Base-by-base conservation (phyloP, 2,329 filamentous ascomycete genomes). In the Cordyceps tenuipes region DNA sequence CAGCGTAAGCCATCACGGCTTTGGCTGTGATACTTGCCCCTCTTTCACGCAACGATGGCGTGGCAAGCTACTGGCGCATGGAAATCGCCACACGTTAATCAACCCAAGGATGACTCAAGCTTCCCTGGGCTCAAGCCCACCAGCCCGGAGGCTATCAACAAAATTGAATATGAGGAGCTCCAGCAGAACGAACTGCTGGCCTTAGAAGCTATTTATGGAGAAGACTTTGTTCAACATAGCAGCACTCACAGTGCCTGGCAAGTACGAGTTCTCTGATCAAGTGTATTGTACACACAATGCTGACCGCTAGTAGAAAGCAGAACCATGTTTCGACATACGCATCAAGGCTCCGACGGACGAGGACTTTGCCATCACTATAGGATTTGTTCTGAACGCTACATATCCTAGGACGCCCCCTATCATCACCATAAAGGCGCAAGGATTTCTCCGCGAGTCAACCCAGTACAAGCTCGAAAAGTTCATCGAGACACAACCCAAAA, bases 131-230 rank as follows among this genome's bases (percentile, higher is more conserved):
- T 82, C 64, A 76, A 75, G 65, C 72, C 75, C 64, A 68, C 71
- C 61, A 74, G 74, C 66, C 70, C 75, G 62, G 71, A 77, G 61
- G 66, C 74, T 52, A 69, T 70, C 48, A 69, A 74, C 55, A 82
- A 77, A 66, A 81, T 81, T 17, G 77, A 91, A 69, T 96, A 97
- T 75, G 84, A 86, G 64, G 88, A 95, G 74, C 85, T 89, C 39
- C 94, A 97, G 75, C 81, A 88, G 68, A 89, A 96, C 70, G 94
- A 97, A 76, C 80, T 96, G 61, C 83, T 94, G 70, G 93, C 86
- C 49, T 79, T 97, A 62, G 82, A 88, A 68, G 89, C 93, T 47
- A 95, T 97, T 54, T 97, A 94, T 70, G 88, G 87, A 65, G 90
- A 96, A 62, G 92, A 97, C 69, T 97, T 91, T 69, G 80, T 88